These are phyloP conservation scores for Trifolium dubium DNA, from an alignment of 306 rosid species.

Conservation along the genomic window DNA sequence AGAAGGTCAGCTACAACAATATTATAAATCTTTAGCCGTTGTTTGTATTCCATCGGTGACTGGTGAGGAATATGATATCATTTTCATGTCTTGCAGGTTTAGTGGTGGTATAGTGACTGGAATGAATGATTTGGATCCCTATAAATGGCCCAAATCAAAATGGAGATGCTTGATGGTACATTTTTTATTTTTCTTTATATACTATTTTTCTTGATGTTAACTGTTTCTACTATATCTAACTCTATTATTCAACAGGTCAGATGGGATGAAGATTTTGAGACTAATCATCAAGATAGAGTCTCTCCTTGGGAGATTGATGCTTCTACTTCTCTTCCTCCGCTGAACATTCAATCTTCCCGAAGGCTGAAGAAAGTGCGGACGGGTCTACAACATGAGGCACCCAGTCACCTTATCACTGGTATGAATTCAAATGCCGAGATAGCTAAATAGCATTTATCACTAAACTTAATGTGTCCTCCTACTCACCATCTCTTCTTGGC, in stretches of 20 bases:
- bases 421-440: constrained; percentile 35
- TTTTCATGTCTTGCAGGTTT: constrained; percentile 63
- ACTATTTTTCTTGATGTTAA: not conserved
- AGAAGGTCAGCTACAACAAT: constrained; percentile 63
- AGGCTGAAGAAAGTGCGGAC: constrained; percentile 92
- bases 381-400: constrained; percentile 63
- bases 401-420: constrained; percentile 69
- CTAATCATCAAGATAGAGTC: constrained; percentile 73
- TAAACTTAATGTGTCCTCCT: constrained; percentile 16
- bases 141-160: constrained; percentile 87
- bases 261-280: constrained; percentile 84
- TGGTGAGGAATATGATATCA: constrained; percentile 25
- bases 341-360: constrained; percentile 91
- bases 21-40: constrained; percentile 21
- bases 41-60: constrained; percentile 10
- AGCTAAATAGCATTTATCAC: constrained; percentile 15
- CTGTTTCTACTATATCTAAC: too few species aligned
- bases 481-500: constrained; percentile 39
- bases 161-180: constrained; percentile 96
- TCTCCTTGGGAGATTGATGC: constrained; percentile 96
- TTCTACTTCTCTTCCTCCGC: constrained; percentile 79
- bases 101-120: constrained; percentile 84
- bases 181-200: constrained; percentile 27
- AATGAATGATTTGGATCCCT: constrained; percentile 83
- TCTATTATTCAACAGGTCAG: constrained; percentile 62